These are phyloP conservation scores for Trypanosoma grayi DNA, from an alignment of 208 protist genomes.

Conservation along the genomic window DNA sequence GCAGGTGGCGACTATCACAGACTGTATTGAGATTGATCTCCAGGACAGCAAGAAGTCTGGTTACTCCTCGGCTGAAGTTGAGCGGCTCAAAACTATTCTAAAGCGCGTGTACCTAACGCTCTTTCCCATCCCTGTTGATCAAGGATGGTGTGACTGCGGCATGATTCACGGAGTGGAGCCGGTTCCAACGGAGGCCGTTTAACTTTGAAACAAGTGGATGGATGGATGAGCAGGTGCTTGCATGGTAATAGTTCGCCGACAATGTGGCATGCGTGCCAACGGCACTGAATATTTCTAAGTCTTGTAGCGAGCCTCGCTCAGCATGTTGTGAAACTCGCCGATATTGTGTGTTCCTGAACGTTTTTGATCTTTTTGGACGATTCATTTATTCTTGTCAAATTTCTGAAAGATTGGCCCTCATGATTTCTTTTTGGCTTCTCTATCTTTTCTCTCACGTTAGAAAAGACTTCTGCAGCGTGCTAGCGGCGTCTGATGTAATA, in stretches of 20 bases:
- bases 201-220: background rate
- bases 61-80: constrained; percentile 57
- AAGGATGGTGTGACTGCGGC: constrained; percentile 90
- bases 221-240: background rate
- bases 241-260: background rate
- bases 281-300: too few relatives aligned
- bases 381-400: too few relatives aligned
- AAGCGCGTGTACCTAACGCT: constrained; percentile 90
- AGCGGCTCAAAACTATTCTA: constrained; percentile 71
- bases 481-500: too few relatives aligned
- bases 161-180: constrained; percentile 76
- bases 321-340: too few relatives aligned
- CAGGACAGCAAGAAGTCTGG: constrained; percentile 46
- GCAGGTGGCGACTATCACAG: constrained; percentile 59
- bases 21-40: constrained; percentile 89
- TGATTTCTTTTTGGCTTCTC: too few relatives aligned
- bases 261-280: too few relatives aligned
- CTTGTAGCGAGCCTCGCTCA: too few relatives aligned
- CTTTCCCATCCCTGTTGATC: constrained; percentile 88
- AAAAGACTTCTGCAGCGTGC: too few relatives aligned
- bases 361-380: too few relatives aligned
- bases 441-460: too few relatives aligned
- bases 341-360: too few relatives aligned
- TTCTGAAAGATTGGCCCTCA: too few relatives aligned
- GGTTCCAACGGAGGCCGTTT: constrained; percentile 17